These are phyloP conservation scores for Phytopythium vexans DNA, from an alignment of 352 stramenopile genomes.

Conservation along the genomic window DNA sequence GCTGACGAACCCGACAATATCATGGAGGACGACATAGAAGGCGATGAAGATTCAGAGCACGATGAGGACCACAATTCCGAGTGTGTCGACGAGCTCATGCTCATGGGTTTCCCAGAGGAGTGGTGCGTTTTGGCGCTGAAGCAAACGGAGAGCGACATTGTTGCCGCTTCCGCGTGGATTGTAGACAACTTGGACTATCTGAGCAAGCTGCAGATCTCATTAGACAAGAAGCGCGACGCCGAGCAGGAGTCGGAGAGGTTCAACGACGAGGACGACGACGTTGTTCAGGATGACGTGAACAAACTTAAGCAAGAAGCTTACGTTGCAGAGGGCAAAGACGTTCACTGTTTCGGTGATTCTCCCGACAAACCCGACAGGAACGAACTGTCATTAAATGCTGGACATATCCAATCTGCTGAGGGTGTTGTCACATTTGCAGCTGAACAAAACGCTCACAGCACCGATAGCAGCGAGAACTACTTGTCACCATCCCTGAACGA, in stretches of 20 bases:
- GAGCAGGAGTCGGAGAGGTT: constrained; percentile 29
- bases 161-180: constrained; percentile 90
- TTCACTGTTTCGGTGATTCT: too few species aligned
- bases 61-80: constrained; percentile 50
- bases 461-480: background rate
- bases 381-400: too few species aligned
- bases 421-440: too few species aligned
- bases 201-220: constrained; percentile 69
- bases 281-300: background rate
- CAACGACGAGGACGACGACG: constrained; percentile 71
- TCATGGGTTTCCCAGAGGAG: constrained; percentile 92
- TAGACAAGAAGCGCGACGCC: constrained; percentile 65
- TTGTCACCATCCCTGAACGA: constrained; percentile 39
- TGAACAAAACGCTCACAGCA: too few species aligned
- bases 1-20: constrained; percentile 18
- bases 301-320: too few species aligned
- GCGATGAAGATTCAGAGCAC: constrained; percentile 47
- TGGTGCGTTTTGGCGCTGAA: constrained; percentile 90
- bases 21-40: constrained; percentile 39
- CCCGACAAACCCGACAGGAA: too few species aligned
- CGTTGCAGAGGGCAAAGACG: too few species aligned
- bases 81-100: constrained; percentile 90
- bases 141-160: constrained; percentile 90
- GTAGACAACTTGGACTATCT: constrained; percentile 93
- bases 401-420: too few species aligned